Conservation (phyloP, 768 basidiomycete genomes). For the Megacollybia marginata region DNA sequence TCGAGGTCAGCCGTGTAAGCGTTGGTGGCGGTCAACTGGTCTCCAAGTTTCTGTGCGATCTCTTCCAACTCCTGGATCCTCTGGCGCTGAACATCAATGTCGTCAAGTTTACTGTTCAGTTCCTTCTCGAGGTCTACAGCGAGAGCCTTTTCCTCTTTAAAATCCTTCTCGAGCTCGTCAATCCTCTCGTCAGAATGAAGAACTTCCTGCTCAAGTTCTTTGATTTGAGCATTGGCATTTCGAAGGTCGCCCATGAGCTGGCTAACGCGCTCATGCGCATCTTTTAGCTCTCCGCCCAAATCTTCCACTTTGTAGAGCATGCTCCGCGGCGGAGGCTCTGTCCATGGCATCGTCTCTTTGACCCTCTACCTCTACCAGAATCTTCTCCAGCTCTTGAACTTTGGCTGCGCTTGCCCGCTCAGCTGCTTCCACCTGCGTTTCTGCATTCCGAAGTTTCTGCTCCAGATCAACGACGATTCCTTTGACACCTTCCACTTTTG, state of each 20-base stretch:
- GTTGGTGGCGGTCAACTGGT: conserved; percentile 42
- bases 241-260: conserved; percentile 51
- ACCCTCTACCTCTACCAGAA: conserved; percentile 35
- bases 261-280: conserved; percentile 55
- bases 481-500: conserved; percentile 66
- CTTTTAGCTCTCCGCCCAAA: conserved; percentile 57
- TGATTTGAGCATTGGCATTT: conserved; percentile 49
- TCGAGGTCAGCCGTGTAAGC: conserved; percentile 53
- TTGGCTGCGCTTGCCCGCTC: conserved; percentile 29
- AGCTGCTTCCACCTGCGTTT: conserved; percentile 33
- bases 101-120: conserved; percentile 27
- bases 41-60: conserved; percentile 30
- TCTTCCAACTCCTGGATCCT: conserved; percentile 15
- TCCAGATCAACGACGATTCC: conserved; percentile 61
- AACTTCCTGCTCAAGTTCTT: conserved; percentile 58
- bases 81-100: conserved; percentile 26
- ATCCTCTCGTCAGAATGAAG: conserved; percentile 41
- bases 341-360: conserved; percentile 52
- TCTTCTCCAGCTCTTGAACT: conserved; percentile 39
- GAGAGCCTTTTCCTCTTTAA: conserved; percentile 44
- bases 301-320: conserved; percentile 59
- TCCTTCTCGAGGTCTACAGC: conserved; percentile 39
- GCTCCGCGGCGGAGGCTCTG: conserved; percentile 59
- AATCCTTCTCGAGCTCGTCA: conserved; percentile 48
- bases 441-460: conserved; percentile 42